Conservation (phyloP, 2,329 filamentous ascomycete species). For the Beauveria sp. region DNA sequence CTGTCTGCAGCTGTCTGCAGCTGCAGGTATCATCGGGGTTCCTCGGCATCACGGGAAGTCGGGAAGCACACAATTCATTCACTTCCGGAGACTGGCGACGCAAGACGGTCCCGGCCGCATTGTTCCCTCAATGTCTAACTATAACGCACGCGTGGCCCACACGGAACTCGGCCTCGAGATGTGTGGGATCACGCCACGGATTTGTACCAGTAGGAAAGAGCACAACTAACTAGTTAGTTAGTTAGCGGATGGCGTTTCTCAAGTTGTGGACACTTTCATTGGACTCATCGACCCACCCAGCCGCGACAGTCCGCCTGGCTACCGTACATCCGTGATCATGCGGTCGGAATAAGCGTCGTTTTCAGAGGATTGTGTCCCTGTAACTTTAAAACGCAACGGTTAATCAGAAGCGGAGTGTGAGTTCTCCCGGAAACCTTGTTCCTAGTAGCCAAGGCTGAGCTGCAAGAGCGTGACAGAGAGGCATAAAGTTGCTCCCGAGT, state of each 20-base stretch:
- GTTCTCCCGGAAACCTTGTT: neutral
- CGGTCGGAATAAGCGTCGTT: neutral
- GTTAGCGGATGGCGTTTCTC: neutral
- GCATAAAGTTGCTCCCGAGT: neutral
- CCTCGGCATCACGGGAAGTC: neutral
- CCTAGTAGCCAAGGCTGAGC: neutral
- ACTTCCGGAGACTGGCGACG: neutral
- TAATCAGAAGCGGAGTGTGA: neutral
- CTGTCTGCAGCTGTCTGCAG: neutral
- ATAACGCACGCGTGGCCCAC: neutral
- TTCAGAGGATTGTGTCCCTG: neutral
- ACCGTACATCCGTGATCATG: neutral
- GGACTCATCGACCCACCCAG: neutral
- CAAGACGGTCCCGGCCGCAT: neutral
- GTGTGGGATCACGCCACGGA: neutral
- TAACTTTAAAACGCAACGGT: too few relatives aligned
- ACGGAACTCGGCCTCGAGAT: neutral
- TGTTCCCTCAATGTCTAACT: neutral
- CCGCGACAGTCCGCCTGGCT: neutral
- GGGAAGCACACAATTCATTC: neutral
- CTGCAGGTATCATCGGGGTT: neutral
- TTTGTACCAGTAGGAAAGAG: neutral
- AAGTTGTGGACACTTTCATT: neutral
- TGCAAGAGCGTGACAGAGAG: neutral
- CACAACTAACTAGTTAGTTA: too few relatives aligned